These are phyloP conservation scores for Capronia americana DNA, from an alignment of 2,329 filamentous ascomycete genomes.

Conservation along the genomic window DNA sequence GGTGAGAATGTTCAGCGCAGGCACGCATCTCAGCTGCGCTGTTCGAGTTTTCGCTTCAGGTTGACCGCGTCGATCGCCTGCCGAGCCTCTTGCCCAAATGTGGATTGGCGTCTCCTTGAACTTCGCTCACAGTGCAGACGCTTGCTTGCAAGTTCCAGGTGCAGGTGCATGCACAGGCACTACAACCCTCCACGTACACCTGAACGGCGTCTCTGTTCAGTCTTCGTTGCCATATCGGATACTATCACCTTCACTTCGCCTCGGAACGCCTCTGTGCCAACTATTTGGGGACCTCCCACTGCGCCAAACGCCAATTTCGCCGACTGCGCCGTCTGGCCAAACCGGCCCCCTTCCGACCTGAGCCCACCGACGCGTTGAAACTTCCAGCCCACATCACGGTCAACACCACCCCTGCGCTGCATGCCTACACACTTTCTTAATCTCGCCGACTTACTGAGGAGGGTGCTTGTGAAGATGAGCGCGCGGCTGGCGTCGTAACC, in stretches of 20 bases:
- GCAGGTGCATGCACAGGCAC: conserved; percentile 12
- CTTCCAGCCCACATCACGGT: conserved; percentile 18
- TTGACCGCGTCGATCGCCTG: conserved; percentile 20
- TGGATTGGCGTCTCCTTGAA: conserved; percentile 14
- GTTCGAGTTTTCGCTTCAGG: conserved; percentile 4
- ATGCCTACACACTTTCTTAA: conserved; percentile 13
- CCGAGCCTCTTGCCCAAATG: conserved; percentile 13
- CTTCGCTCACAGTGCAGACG: conserved; percentile 15
- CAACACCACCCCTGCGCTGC: conserved; percentile 19
- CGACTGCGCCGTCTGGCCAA: conserved; percentile 21
- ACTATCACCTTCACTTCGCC: neutral
- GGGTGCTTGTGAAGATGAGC: conserved; percentile 36
- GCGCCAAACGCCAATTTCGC: conserved; percentile 1
- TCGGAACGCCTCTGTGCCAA: neutral
- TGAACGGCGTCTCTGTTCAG: neutral
- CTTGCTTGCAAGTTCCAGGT: conserved; percentile 17
- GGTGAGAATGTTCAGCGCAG: conserved; percentile 15
- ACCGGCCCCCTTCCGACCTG: conserved; percentile 31
- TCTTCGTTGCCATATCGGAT: neutral
- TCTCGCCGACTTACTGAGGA: conserved; percentile 20
- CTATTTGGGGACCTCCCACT: neutral
- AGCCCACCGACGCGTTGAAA: conserved; percentile 31
- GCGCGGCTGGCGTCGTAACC: conserved; percentile 33
- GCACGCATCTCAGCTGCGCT: conserved; percentile 8
- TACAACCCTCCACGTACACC: conserved; percentile 9